Conservation (phyloP, 2,329 filamentous ascomycete species). For the Colletotrichum godetiae region DNA sequence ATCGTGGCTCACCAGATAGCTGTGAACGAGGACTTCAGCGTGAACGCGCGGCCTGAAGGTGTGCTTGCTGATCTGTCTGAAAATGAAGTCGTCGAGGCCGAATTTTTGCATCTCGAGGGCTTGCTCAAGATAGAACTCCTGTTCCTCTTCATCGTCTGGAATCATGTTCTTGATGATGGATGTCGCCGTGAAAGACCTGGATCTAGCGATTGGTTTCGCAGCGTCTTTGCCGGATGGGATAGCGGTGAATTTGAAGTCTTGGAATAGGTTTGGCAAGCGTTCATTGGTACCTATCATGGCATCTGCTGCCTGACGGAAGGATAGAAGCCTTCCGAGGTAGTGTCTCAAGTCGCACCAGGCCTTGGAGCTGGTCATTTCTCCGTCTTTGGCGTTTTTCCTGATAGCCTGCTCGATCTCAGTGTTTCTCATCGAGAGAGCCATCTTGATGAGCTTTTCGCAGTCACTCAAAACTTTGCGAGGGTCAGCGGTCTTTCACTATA, state of each 20-base stretch:
- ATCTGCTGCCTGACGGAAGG: conserved; percentile 37
- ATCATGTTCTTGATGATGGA: conserved; percentile 41
- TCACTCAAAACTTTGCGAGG: neutral
- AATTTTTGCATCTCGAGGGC: conserved; percentile 39
- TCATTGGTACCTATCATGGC: conserved; percentile 37
- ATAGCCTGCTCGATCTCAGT: conserved; percentile 14
- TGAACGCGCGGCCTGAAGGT: conserved; percentile 47
- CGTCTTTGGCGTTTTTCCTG: neutral
- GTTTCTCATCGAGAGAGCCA: neutral
- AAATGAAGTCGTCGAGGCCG: conserved; percentile 40
- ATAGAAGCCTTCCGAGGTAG: conserved; percentile 39
- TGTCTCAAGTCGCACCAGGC: conserved; percentile 47
- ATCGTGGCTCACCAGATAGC: conserved; percentile 29
- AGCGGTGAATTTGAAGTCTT: conserved; percentile 41
- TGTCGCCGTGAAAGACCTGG: conserved; percentile 28
- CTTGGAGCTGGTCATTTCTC: conserved; percentile 29
- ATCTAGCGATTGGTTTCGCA: conserved; percentile 35
- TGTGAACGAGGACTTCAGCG: conserved; percentile 47
- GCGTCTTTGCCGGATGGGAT: conserved; percentile 41
- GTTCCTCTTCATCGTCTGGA: neutral
- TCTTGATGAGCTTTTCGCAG: conserved; percentile 10
- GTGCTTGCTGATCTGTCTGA: conserved; percentile 6
- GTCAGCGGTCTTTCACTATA: rapidly evolving
- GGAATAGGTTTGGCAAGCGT: conserved; percentile 45
- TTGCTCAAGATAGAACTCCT: conserved; percentile 24